A percentile compares a stretch with the other conserved stretches of the same genome.
These are phyloP conservation scores for Cryphonectria parasitica DNA, from an alignment of 2,329 filamentous ascomycete genomes.

Conservation along the genomic window DNA sequence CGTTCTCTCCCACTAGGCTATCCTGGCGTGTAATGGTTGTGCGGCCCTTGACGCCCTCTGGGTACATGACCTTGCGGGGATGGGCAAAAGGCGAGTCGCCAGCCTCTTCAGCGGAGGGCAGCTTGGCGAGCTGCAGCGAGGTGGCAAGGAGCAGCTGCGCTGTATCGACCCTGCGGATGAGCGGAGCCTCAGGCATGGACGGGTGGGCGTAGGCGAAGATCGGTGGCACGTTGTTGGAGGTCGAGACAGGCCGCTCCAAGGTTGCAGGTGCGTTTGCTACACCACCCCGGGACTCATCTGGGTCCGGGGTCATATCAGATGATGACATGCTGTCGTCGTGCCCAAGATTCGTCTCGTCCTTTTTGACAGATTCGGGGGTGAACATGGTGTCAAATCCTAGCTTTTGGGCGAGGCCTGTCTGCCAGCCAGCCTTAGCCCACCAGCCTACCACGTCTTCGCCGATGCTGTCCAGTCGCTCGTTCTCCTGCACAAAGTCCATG, in stretches of 20 bases:
- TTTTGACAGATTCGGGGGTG: conserved; percentile 41
- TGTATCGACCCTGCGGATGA: conserved; percentile 89
- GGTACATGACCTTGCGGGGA: conserved; percentile 77
- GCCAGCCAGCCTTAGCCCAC: conserved; percentile 96
- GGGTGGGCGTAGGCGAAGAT: conserved; percentile 84
- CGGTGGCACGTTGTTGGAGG: conserved; percentile 58
- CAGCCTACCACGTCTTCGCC: conserved; percentile 91
- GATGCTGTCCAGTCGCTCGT: conserved; percentile 83
- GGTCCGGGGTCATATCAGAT: conserved; percentile 30
- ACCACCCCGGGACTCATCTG: conserved; percentile 11
- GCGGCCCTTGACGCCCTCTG: conserved; percentile 76
- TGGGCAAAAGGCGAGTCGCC: conserved; percentile 77
- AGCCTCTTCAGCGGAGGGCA: conserved; percentile 70
- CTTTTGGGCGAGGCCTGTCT: conserved; percentile 77
- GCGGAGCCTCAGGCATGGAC: conserved; percentile 54
- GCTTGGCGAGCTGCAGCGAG: conserved; percentile 84
- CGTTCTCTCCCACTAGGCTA: conserved; percentile 84
- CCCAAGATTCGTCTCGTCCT: conserved; percentile 37
- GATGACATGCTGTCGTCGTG: conserved; percentile 36
- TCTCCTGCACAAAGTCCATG: conserved; percentile 77
- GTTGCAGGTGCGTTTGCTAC: conserved; percentile 14
- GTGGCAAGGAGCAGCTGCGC: conserved; percentile 78
- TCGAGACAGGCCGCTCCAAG: conserved; percentile 4
- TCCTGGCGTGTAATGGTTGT: conserved; percentile 84
- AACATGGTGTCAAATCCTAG: conserved; percentile 72